These are phyloP conservation scores for Coemansia brasiliensis DNA, from an alignment of 192 early-diverging fungal species.

Conservation along the genomic window DNA sequence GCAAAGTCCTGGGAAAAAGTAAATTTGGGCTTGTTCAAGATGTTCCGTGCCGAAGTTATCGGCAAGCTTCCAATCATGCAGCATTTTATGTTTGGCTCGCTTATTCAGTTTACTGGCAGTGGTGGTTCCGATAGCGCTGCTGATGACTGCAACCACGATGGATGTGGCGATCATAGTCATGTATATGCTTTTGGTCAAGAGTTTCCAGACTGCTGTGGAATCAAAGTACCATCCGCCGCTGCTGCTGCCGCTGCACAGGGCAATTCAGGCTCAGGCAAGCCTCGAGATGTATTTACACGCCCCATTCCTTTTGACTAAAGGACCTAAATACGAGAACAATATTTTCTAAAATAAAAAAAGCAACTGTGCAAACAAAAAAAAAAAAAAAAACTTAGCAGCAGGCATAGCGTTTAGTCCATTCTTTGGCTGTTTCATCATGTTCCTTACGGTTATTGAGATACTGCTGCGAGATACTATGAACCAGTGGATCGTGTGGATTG, in stretches of 20 bases:
- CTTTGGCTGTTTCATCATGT: conserved; percentile 84
- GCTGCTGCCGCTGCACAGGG: conserved; percentile 21
- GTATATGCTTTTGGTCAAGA: conserved; percentile 56
- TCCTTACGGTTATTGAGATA: conserved; percentile 81
- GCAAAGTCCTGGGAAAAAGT: conserved; percentile 91
- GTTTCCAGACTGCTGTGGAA: conserved; percentile 57
- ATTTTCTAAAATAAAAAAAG: neutral
- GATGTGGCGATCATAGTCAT: conserved; percentile 38
- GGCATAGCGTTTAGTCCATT: conserved; percentile 90
- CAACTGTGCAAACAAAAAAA: neutral
- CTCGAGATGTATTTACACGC: conserved; percentile 29
- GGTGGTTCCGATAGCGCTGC: conserved; percentile 23
- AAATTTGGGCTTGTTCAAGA: conserved; percentile 87
- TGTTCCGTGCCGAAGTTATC: conserved; percentile 89
- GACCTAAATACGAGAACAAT: too few relatives aligned
- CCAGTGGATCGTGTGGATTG: conserved; percentile 93
- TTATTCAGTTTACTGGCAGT: conserved; percentile 67
- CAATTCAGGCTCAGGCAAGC: conserved; percentile 12
- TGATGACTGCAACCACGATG: conserved; percentile 18
- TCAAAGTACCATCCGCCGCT: conserved; percentile 57
- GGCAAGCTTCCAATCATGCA: conserved; percentile 96
- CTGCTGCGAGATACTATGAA: conserved; percentile 86
- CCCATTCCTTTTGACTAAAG: conserved; percentile 56
- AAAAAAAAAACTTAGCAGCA: conserved; percentile 25
- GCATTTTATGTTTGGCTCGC: conserved; percentile 88